Base-by-base conservation (phyloP, 2,329 filamentous ascomycete genomes). In the Paraphoma chrysanthemicola region DNA sequence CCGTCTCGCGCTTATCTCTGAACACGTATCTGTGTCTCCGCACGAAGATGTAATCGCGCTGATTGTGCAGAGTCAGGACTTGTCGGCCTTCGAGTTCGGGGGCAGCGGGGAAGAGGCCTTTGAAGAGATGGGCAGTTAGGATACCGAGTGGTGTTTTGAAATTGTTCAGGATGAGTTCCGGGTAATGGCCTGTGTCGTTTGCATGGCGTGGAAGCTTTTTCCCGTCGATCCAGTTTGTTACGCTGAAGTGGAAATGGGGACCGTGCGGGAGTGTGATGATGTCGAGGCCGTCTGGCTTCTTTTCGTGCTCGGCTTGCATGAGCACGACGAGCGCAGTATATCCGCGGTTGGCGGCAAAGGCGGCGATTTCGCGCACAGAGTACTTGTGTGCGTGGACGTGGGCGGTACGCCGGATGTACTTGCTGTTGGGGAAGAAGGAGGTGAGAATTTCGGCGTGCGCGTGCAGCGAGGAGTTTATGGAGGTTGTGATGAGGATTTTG, bases 21-120 rank as follows among this genome's bases (percentile, higher is more conserved):
- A 99, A 97, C 1, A 96, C 86, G 72, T 99, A 99, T 45, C 95
- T 85, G 77, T 98, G 93, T 38, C 93, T 84, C 5, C 95, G 85
- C 49, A 98, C 85, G 76, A 99, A 99, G 67, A 98, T 95, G 77
- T 94, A 98, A 77, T 98, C 94, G 62, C 94, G 89, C 81, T 97
- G 93, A 68, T 97, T 97, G 78, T 97, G 93, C 50, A 97, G 79
- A 0, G 94, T 97, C 8, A 97, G 88, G 1, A 97, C 93, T 71
- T 97, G 93, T 23, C 94, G 83, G 4, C 94, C 94, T 64, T 90
- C 84, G 6, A 98, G 82, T 68, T 98, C 92, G 0, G 95, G 94
- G 43, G 87, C 86, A 0, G 89, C 86, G 0, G 94, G 95, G 77
- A 92, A 95, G 29, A 96, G 78, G 0, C 85, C 87, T 61, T 90